Base-by-base conservation (phyloP, 75 land plant species). In the Larix kaempferi region DNA sequence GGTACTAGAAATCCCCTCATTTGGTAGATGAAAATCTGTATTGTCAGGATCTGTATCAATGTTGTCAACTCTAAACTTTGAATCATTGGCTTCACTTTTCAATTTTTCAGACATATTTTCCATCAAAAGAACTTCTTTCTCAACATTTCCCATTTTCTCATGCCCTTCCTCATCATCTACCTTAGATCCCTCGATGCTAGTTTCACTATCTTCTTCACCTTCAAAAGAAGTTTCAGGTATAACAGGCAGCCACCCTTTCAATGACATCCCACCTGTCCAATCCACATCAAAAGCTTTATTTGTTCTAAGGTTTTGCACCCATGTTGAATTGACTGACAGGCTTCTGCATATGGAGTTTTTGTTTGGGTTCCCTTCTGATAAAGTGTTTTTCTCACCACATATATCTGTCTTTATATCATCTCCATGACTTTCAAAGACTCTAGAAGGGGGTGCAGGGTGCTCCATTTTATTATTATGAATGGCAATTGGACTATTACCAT, bases 171-270 rank as follows among this genome's bases (percentile, higher is more conserved):
- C 77, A 44, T 83, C 80, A 69, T 69, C 49, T 69, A 21, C 52
- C 29, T 75, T 71, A 35, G 64, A 64, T 74, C 74, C 84, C 74
- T 85, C 73, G 8, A 37, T 41, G 73, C 41, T 39, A 25, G 49
- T 41, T 44, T 69, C 73, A 69, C 41, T 7, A 41, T 69, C 73
- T 41, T 69, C 73, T 65, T 65, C 27, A 69, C 73, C 73, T 69
- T 69, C 73, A 69, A 69, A 69, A n/a, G 73, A 69, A 41, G 52
- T 69, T 69, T 69, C 87, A 13, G 86, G 75, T 58, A 85, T 85
- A 14, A 74, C 76, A 21, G 87, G 87, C 39, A 85, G 57, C 87
- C 87, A 85, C 44, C 87, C 87, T 69, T n/a, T 41, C 21, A 69
- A 41, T 69, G 73, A 69, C 41, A 69, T n/a, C 52, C 73, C 73